Conservation (phyloP, 345 rosid species). For the Erodium maritimum region DNA sequence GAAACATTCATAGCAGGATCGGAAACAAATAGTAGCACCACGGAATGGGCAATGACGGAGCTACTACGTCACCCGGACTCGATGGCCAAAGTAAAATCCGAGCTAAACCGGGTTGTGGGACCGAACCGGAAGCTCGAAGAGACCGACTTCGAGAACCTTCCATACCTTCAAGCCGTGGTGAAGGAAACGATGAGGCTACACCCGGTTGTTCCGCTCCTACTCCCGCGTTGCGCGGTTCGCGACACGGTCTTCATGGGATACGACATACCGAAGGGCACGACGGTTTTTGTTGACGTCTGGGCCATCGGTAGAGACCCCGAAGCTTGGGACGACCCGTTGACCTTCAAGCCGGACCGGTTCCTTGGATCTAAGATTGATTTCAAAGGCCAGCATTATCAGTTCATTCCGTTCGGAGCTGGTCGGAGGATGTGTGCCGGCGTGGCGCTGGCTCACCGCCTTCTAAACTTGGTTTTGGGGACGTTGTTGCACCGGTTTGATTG, state of each 20-base stretch:
- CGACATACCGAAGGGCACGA: no score
- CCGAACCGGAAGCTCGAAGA: constrained; percentile 35
- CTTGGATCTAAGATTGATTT: constrained; percentile 20
- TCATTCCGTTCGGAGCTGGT: constrained; percentile 46
- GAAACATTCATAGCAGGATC: constrained; percentile 53
- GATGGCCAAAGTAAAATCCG: constrained; percentile 38
- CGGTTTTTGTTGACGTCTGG: constrained; percentile 36
- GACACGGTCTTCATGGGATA: constrained; percentile 46
- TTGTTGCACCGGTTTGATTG: constrained; percentile 34
- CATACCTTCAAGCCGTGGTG: no score
- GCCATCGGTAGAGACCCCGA: no score
- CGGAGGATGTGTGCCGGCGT: constrained; percentile 39
- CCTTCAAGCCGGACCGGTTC: constrained; percentile 31
- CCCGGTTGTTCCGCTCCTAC: constrained; percentile 47
- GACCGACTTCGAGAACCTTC: constrained; percentile 34
- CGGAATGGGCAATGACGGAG: constrained; percentile 67
- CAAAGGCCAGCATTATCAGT: no score
- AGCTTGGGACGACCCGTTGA: constrained; percentile 31
- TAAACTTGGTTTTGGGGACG: constrained; percentile 21
- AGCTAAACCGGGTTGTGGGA: constrained; percentile 32
- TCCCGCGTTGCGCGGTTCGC: constrained; percentile 35
- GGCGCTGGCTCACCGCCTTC: constrained; percentile 21
- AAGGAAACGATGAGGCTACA: no score
- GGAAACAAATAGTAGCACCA: constrained; percentile 48
- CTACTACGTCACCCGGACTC: constrained; percentile 33